These are phyloP conservation scores for Tuctoria greenei DNA, from an alignment of 176 grass and related monocot genomes.

Conservation along the genomic window DNA sequence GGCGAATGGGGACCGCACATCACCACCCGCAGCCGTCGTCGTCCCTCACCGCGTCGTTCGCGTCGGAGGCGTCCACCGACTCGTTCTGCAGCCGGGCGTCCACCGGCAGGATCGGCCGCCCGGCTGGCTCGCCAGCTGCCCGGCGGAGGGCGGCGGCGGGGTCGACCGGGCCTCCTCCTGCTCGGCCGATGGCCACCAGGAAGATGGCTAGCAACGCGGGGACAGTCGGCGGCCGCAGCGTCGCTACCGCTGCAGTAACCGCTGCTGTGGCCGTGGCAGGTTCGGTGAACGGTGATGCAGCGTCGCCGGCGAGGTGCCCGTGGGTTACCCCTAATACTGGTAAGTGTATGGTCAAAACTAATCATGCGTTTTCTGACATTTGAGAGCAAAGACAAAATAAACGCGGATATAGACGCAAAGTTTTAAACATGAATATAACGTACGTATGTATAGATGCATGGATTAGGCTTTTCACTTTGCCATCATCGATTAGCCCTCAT, in stretches of 20 bases:
- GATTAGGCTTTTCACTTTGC: background rate
- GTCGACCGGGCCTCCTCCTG: conserved; percentile 34
- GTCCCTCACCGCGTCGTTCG: conserved; percentile 77
- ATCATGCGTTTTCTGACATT: background rate
- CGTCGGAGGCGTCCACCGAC: conserved; percentile 81
- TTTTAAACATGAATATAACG: background rate
- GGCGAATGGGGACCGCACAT: background rate
- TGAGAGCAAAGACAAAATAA: conserved; percentile 11
- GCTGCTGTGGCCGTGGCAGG: background rate
- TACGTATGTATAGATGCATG: background rate
- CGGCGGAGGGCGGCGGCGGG: conserved; percentile 35
- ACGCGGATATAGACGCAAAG: background rate
- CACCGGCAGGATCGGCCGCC: conserved; percentile 69
- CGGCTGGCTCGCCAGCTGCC: background rate
- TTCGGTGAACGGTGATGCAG: conserved; percentile 19
- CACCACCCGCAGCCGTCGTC: conserved; percentile 39
- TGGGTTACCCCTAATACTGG: conserved; percentile 89
- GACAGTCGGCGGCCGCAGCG: too few species aligned
- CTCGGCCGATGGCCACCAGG: background rate
- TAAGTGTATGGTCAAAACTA: conserved; percentile 30
- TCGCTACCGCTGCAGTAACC: background rate
- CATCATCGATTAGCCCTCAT: background rate
- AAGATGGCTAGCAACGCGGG: background rate
- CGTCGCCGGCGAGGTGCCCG: conserved; percentile 53
- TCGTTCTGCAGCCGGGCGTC: conserved; percentile 92